A percentile compares a stretch with the other conserved stretches of the same genome.
Evolutionary conservation across 805 yeast species (phyloP).

Genomic region (Starmerella bombi): DNA sequence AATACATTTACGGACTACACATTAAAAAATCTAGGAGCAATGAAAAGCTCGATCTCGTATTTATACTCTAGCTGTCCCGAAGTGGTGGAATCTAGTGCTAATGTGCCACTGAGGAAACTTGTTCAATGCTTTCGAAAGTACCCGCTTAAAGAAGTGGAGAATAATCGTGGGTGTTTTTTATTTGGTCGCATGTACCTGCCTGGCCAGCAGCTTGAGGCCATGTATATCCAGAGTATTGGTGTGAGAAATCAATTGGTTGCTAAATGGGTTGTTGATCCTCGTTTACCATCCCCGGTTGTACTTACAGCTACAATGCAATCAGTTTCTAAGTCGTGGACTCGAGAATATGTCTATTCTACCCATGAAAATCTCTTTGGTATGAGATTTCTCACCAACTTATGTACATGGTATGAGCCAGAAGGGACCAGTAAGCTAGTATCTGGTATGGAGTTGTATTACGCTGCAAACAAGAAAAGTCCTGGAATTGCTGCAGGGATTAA

Average conservation of each 20-base stretch:
- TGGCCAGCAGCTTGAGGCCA: conserved; percentile 72
- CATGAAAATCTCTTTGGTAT: conserved; percentile 75
- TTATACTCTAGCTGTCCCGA: conserved; percentile 55
- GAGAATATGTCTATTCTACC: conserved; percentile 68
- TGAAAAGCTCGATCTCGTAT: conserved; percentile 77
- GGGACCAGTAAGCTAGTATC: conserved; percentile 45
- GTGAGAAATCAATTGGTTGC: conserved; percentile 49
- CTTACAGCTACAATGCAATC: conserved; percentile 21
- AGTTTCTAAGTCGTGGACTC: conserved; percentile 38
- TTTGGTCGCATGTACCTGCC: conserved; percentile 88
- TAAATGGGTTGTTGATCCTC: conserved; percentile 61
- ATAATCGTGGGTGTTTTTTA: conserved; percentile 22
- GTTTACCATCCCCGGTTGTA: conserved; percentile 39
- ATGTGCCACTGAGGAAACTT: conserved; percentile 16
- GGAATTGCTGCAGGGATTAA: conserved; percentile 77
- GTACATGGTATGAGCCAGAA: conserved; percentile 22
- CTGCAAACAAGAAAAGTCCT: conserved; percentile 70
- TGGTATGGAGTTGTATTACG: conserved; percentile 86
- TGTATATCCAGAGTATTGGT: conserved; percentile 36
- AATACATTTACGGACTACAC: conserved; percentile 61
- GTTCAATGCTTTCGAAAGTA: conserved; percentile 18
- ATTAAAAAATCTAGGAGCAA: conserved; percentile 45
- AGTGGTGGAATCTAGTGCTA: conserved; percentile 30
- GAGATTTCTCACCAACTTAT: conserved; percentile 59
- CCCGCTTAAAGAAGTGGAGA: conserved; percentile 5